These are phyloP conservation scores for Spathaspora arborariae DNA, from an alignment of 805 yeast genomes.

Conservation along the genomic window DNA sequence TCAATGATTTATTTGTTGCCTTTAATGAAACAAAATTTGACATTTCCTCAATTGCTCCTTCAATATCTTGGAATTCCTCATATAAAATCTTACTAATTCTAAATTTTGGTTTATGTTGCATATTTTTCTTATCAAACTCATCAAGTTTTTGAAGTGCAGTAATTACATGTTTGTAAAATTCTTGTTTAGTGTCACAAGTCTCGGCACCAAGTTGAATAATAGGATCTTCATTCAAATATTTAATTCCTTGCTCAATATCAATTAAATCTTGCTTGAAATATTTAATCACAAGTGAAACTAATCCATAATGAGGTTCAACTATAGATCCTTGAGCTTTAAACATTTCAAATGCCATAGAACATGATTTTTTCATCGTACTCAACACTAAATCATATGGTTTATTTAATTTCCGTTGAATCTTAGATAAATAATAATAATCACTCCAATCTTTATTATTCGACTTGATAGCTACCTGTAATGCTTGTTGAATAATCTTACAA, in stretches of 20 bases:
- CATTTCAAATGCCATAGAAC: slow-evolving; percentile 35
- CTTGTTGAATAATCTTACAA: slow-evolving; percentile 36
- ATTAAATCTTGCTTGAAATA: slow-evolving; percentile 39
- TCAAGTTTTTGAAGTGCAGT: slow-evolving; percentile 45
- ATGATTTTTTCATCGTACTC: slow-evolving; percentile 41
- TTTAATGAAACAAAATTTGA: slow-evolving; percentile 59
- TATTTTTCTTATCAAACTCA: slow-evolving; percentile 69
- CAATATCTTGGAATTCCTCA: slow-evolving; percentile 49
- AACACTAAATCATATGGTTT: slow-evolving; percentile 30
- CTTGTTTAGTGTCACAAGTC: slow-evolving; percentile 9
- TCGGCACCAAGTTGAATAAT: slow-evolving; percentile 13
- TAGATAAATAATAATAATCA: slow-evolving; percentile 53
- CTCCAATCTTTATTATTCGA: slow-evolving; percentile 55
- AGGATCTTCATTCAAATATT: slow-evolving; percentile 36
- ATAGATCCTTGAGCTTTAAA: slow-evolving; percentile 49
- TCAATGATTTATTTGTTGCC: slow-evolving; percentile 63
- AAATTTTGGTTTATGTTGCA: slow-evolving; percentile 88
- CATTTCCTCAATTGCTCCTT: slow-evolving; percentile 63
- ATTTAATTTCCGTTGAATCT: slow-evolving; percentile 51
- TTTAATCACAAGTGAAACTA: slow-evolving; percentile 59
- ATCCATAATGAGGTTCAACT: slow-evolving; percentile 74
- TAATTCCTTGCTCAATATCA: slow-evolving; percentile 32
- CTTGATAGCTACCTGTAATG: slow-evolving; percentile 46
- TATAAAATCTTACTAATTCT: slow-evolving; percentile 61
- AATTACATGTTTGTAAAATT: slow-evolving; percentile 40